Evolutionary conservation across 2,329 filamentous ascomycete genomes (phyloP).

Genomic region (Epichloe baconii): DNA sequence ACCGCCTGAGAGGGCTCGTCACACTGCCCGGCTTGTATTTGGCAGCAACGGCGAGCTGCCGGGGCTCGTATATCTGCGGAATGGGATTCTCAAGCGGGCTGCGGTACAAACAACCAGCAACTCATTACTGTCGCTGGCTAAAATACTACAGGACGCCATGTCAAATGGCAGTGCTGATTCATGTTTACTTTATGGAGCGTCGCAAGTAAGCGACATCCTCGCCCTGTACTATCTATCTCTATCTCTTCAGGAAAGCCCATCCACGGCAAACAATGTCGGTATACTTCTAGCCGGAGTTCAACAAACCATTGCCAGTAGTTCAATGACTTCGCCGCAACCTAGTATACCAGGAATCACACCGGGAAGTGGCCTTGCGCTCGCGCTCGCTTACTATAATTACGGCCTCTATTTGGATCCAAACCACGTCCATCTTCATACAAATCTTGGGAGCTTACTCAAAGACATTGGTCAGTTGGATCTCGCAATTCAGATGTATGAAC

Average conservation of each 20-base stretch:
- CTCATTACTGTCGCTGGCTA: constrained; percentile 82
- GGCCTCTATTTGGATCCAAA: constrained; percentile 73
- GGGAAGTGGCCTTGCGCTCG: constrained; percentile 77
- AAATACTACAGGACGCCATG: constrained; percentile 96
- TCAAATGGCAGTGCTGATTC: constrained; percentile 52
- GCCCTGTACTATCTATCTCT: constrained; percentile 92
- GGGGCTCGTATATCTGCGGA: constrained; percentile 59
- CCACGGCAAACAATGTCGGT: constrained; percentile 95
- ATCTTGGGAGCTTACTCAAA: constrained; percentile 86
- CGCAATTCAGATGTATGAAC: constrained; percentile 94
- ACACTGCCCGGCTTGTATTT: constrained; percentile 76
- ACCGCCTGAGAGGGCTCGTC: constrained; percentile 68
- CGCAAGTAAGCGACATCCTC: constrained; percentile 81
- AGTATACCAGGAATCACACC: constrained; percentile 66
- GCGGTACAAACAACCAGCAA: constrained; percentile 92
- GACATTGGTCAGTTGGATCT: constrained; percentile 87
- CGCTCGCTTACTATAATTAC: constrained; percentile 90
- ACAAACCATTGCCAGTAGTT: constrained; percentile 37
- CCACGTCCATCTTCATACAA: constrained; percentile 94
- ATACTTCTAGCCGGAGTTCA: constrained; percentile 94
- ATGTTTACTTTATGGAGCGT: constrained; percentile 45
- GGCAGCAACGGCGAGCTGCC: constrained; percentile 61
- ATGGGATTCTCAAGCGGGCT: constrained; percentile 60
- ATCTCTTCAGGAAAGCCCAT: constrained; percentile 88
- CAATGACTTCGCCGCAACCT: constrained; percentile 11